Evolutionary conservation across 78 protist species (phyloP).

Genomic region (Neovahlkampfia damariscottae): DNA sequence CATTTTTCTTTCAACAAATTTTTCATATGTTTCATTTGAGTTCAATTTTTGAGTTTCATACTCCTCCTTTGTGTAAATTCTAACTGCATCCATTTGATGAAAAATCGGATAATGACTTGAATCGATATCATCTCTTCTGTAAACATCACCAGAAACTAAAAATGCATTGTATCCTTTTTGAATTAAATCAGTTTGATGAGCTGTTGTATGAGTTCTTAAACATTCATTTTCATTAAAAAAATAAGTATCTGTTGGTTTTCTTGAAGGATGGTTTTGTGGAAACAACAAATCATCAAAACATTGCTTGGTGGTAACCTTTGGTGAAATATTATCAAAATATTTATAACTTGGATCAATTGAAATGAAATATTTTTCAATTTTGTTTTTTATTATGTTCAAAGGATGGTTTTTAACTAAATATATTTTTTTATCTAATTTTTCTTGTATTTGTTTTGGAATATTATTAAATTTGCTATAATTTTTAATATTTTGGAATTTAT

Average conservation of each 20-base stretch:
- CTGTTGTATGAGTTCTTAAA: constrained; percentile 56
- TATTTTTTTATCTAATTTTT: neutral
- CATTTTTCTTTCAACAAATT: constrained; percentile 15
- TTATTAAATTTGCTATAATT: neutral
- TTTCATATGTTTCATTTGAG: neutral
- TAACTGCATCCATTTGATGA: constrained; percentile 41
- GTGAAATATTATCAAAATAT: constrained; percentile 8
- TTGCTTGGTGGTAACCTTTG: constrained; percentile 26
- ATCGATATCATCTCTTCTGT: constrained; percentile 74
- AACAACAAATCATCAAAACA: constrained; percentile 54
- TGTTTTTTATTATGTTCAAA: neutral
- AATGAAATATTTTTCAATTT: neutral
- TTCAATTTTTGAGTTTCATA: neutral
- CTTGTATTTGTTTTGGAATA: neutral
- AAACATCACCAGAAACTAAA: constrained; percentile 72
- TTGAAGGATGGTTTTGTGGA: constrained; percentile 50
- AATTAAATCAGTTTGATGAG: constrained; percentile 60
- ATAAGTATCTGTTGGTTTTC: constrained; percentile 64
- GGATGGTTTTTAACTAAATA: neutral
- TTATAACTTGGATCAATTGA: neutral
- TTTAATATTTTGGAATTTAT: too few relatives aligned
- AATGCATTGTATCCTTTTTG: constrained; percentile 28
- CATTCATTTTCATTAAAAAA: constrained; percentile 18
- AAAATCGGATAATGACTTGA: constrained; percentile 71
- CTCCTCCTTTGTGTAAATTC: neutral